Evolutionary conservation across 148 eudicot species (phyloP).

Genomic region (Spergularia bocconei): DNA sequence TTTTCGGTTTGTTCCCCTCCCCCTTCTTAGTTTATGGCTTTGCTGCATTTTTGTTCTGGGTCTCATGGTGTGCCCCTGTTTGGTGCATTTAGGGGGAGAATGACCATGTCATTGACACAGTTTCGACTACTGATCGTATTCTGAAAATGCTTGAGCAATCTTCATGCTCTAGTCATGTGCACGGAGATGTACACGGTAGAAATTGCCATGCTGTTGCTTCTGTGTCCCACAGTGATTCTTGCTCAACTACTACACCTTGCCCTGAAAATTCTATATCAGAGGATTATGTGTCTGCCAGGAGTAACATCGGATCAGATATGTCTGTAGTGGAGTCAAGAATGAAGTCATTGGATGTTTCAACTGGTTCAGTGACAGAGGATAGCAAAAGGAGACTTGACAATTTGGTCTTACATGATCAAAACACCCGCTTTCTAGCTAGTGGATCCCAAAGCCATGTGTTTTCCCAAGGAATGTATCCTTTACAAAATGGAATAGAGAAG

Average conservation of each 20-base stretch:
- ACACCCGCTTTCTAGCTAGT: slow-evolving; percentile 10
- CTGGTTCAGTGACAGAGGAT: slow-evolving; percentile 11
- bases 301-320: slow-evolving; percentile 21
- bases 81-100: slow-evolving; percentile 25
- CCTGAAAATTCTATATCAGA: slow-evolving; percentile 13
- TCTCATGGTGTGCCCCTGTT: slow-evolving; percentile 14
- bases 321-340: slow-evolving; percentile 30
- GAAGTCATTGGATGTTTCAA: slow-evolving; percentile 27
- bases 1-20: no score
- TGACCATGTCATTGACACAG: slow-evolving; percentile 22
- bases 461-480: slow-evolving; percentile 21
- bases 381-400: slow-evolving; percentile 22
- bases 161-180: slow-evolving; percentile 11
- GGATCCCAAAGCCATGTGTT: slow-evolving; percentile 24
- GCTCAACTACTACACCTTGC: slow-evolving; percentile 8
- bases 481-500: slow-evolving; percentile 11
- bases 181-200: neutral
- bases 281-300: slow-evolving; percentile 17
- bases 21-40: neutral
- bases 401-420: slow-evolving; percentile 25
- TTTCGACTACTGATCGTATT: slow-evolving; percentile 17
- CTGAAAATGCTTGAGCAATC: slow-evolving; percentile 21
- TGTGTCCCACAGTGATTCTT: slow-evolving; percentile 13
- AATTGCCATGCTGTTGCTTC: slow-evolving; percentile 7
- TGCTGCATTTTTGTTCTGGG: neutral